Evolutionary conservation across 1,139 yeast genomes (phyloP), one percentile per base, ranked within the genome.

Genomic region (Hansenula anomala): DNA sequence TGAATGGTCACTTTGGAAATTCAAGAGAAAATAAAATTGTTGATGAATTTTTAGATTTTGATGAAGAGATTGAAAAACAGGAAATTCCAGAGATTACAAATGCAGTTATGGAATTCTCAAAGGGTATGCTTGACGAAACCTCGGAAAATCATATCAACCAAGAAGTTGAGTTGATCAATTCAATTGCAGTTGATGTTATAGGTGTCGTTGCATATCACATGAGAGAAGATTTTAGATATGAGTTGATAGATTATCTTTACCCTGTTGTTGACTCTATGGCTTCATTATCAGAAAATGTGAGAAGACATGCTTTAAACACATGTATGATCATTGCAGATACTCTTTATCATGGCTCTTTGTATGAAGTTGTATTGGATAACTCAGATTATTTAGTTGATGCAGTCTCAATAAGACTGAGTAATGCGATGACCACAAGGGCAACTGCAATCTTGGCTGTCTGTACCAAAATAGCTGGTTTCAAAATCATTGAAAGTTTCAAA

Each of bases 371-470:
- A 4, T 54, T 71, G 30, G 79, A 77, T 30, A 90, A 90, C 55
- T 73, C 80, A 49, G 97, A 90, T 54, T 90, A 90, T 55, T 59
- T 92, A 20, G 64, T 89, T 12, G 97, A 92, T 58, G 65, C 89
- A 0, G 64, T 89, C 15, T 81, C 95, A 8, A 61, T 79, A 30
- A 76, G 74, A 46, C 64, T 92, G 38, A 76, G 86, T 22, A 75
- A 84, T 4, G 78, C 88, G 18, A 66, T 90, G 42, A 78, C 90
- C 0, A 92, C 95, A 0, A 68, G 88, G 28, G 72, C 88, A 0
- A 79, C 95, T 1, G 78, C 80, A 0, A 78, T 88, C 3, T 63
- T 89, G 24, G 67, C 82, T 38, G 79, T 87, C 7, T 61, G 89
- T 29, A 67, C 86, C 17, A 75, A 71, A 47, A 67, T 89, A 25